Base-by-base conservation (phyloP, 768 basidiomycete species). In the Paxillus ammoniavirescens region DNA sequence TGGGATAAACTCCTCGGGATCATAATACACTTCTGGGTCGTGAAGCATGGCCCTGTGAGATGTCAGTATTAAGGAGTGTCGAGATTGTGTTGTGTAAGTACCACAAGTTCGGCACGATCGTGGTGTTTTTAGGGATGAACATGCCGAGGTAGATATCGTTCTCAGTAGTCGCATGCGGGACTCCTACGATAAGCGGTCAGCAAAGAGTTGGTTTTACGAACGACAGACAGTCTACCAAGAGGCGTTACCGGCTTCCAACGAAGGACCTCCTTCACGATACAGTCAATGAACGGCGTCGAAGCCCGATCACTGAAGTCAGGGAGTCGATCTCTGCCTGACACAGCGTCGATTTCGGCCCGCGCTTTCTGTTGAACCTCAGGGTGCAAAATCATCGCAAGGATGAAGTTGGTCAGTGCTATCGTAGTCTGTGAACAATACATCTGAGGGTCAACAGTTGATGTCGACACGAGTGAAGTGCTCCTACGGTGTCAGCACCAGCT, bases 381-480 rank as follows among this genome's bases (percentile, higher is more conserved):
- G 31, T 58, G 42, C 13, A 58, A 45, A 8, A 62, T 47, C 56
- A 62, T 58, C 15, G 56, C 56, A n/a, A 58, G 47, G n/a, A 61
- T 21, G 31, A 53, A 61, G 13, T 45, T 52, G 13, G 47, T 44
- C 3, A 61, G 14, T 7, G n/a, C 23, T n/a, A 58, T 15, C 8
- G 30, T 36, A 3, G 58, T 56, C 60, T 61, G n/a, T 15, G 33
- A 17, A 21, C 12, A 10, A 30, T n/a, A 40, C 8, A 4, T 14
- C 18, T 23, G 8, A 4, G 5, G 17, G 31, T 21, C 31, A 30
- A 12, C n/a, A 17, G 9, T 12, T 10, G 5, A 10, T 30, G 7
- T 10, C 14, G 10, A 18, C 14, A 17, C 14, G 37, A 13, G 12
- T 35, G 9, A 37, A 8, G 13, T 8, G 15, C 6, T 8, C 54